Evolutionary conservation across 2,329 filamentous ascomycete genomes (phyloP).

Genomic region (Colletotrichum magnum): DNA sequence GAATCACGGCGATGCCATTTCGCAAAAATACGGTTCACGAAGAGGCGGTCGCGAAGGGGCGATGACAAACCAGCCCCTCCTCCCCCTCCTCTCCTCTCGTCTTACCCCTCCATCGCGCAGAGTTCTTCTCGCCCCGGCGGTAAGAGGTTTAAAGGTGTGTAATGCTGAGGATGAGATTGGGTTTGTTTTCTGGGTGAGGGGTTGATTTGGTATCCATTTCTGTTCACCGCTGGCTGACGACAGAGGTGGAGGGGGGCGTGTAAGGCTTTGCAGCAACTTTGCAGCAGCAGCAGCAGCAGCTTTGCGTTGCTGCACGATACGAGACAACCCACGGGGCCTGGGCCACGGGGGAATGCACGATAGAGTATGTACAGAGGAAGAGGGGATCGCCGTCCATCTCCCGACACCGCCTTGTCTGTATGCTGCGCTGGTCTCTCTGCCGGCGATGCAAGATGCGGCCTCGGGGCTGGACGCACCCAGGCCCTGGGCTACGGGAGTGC

Average conservation of each 20-base stretch:
- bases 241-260: not conserved
- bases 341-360: not conserved
- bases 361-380: not conserved
- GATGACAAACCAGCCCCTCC: not conserved
- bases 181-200: constrained; percentile 21
- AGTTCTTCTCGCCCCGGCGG: not conserved
- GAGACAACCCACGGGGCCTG: not conserved
- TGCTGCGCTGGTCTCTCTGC: constrained; percentile 8
- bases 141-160: not conserved
- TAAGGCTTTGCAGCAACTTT: not conserved
- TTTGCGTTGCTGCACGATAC: not conserved
- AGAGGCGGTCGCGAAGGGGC: constrained; percentile 9
- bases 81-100: not conserved
- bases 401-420: constrained; percentile 12
- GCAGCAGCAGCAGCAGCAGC: no score
- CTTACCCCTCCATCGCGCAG: constrained; percentile 4
- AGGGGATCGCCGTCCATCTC: constrained; percentile 19
- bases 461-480: constrained; percentile 13
- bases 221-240: constrained; percentile 17
- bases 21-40: constrained; percentile 1
- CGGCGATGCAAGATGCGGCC: constrained; percentile 17
- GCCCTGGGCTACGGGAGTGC: constrained; percentile 13
- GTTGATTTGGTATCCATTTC: not conserved
- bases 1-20: constrained; percentile 27
- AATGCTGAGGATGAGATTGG: constrained; percentile 9